phyloP scores from a whole-genome alignment of 2,329 filamentous ascomycete species.

The Fusarium haematococcum region DNA sequence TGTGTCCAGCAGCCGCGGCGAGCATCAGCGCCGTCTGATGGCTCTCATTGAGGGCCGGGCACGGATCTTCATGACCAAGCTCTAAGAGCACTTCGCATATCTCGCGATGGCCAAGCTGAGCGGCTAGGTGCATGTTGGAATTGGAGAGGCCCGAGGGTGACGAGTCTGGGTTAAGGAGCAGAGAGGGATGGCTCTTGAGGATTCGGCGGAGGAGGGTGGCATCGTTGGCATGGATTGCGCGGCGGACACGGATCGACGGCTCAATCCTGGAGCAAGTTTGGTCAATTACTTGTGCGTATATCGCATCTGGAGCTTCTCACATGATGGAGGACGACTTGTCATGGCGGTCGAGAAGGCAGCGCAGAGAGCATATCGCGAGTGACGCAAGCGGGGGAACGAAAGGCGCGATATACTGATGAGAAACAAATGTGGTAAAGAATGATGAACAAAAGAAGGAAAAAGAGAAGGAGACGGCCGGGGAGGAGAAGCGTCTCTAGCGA shows the following conservation, averaged over 20 bases:
- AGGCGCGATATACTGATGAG: conserved; percentile 8
- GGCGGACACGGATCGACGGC: conserved; percentile 79
- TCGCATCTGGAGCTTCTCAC: conserved; percentile 20
- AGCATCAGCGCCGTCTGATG: conserved; percentile 87
- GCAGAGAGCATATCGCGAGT: conserved; percentile 36
- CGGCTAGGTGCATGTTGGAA: conserved; percentile 85
- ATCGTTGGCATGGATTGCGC: conserved; percentile 83
- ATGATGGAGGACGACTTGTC: conserved; percentile 39
- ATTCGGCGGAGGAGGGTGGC: conserved; percentile 80
- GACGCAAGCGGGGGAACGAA: conserved; percentile 1
- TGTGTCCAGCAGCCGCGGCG: conserved; percentile 76
- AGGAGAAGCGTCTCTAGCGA: conserved; percentile 1
- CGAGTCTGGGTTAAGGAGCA: conserved; percentile 84
- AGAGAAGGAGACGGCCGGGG: neutral
- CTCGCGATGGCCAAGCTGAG: conserved; percentile 75
- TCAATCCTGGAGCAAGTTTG: conserved; percentile 71
- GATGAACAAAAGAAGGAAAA: neutral
- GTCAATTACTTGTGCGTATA: neutral
- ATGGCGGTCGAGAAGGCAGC: conserved; percentile 39
- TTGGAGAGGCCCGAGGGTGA: conserved; percentile 77
- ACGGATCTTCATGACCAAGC: conserved; percentile 79
- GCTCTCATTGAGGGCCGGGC: conserved; percentile 81
- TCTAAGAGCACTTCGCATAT: conserved; percentile 78
- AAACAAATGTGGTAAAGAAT: neutral
- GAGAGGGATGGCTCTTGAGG: conserved; percentile 75